These are phyloP conservation scores for Schrenkiella parvula DNA, from an alignment of 345 rosid species.

Conservation along the genomic window DNA sequence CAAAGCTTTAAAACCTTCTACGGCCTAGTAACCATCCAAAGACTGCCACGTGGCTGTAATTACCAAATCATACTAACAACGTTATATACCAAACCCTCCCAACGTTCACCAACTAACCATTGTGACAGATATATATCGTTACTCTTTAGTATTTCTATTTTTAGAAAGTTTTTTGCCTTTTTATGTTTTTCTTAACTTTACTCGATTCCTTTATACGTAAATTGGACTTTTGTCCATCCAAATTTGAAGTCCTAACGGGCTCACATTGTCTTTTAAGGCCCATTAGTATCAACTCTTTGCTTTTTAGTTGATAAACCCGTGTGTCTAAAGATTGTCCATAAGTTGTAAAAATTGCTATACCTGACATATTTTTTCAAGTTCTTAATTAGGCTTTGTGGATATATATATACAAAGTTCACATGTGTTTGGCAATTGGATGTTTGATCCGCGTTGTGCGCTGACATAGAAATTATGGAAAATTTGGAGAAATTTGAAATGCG, in stretches of 20 bases:
- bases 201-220: neutral
- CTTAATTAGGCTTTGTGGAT: no score
- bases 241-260: neutral
- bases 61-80: neutral
- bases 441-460: no score
- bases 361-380: no score
- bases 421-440: no score
- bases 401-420: no score
- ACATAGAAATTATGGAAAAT: no score
- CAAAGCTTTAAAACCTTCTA: conserved; percentile 22
- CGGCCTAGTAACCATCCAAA: conserved; percentile 1
- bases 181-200: no score
- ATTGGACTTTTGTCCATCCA: neutral
- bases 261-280: neutral
- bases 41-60: conserved; percentile 9
- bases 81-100: conserved; percentile 11
- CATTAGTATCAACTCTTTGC: neutral
- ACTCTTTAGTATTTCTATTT: neutral
- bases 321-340: neutral
- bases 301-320: neutral
- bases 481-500: no score
- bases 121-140: conserved; percentile 1
- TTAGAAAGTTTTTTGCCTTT: neutral
- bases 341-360: neutral
- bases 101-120: conserved; percentile 22